Evolutionary conservation across 2,329 filamentous ascomycete genomes (phyloP).

Genomic region (Penicillium sp.): DNA sequence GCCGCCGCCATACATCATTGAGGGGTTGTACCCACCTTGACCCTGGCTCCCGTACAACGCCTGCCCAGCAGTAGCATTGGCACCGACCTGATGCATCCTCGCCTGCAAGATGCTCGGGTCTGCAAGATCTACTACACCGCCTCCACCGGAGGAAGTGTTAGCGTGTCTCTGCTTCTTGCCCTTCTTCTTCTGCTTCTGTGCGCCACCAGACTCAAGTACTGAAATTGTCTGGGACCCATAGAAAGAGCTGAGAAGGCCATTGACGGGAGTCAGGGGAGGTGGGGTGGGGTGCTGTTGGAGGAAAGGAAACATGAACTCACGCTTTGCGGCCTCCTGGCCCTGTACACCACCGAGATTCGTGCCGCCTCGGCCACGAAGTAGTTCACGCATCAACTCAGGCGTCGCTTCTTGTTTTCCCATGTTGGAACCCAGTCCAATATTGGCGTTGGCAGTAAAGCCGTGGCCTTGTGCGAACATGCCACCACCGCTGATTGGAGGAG

Average conservation of each 20-base stretch:
- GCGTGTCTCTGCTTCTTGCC: slow-evolving; percentile 99
- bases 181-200: slow-evolving; percentile 99
- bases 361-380: slow-evolving; percentile 71
- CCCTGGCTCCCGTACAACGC: slow-evolving; percentile 85
- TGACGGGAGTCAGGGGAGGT: slow-evolving; percentile 87
- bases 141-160: slow-evolving; percentile 99
- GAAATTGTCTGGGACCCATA: slow-evolving; percentile 83
- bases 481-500: slow-evolving; percentile 77
- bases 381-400: slow-evolving; percentile 77
- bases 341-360: slow-evolving; percentile 66
- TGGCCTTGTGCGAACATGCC: slow-evolving; percentile 90
- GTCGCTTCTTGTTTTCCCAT: slow-evolving; percentile 71
- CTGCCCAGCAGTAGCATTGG: slow-evolving; percentile 73
- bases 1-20: slow-evolving; percentile 78
- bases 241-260: slow-evolving; percentile 87
- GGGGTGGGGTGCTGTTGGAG: slow-evolving; percentile 86
- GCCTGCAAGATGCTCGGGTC: slow-evolving; percentile 99
- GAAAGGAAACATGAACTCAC: slow-evolving; percentile 97
- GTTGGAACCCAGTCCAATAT: slow-evolving; percentile 64
- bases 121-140: slow-evolving; percentile 99
- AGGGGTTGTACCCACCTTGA: slow-evolving; percentile 86
- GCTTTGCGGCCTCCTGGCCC: slow-evolving; percentile 85
- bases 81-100: slow-evolving; percentile 89
- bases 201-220: slow-evolving; percentile 79
- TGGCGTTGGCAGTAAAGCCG: slow-evolving; percentile 69